Conservation (phyloP, 192 early-diverging fungal genomes). For the Phycomyces blakesleeanus region DNA sequence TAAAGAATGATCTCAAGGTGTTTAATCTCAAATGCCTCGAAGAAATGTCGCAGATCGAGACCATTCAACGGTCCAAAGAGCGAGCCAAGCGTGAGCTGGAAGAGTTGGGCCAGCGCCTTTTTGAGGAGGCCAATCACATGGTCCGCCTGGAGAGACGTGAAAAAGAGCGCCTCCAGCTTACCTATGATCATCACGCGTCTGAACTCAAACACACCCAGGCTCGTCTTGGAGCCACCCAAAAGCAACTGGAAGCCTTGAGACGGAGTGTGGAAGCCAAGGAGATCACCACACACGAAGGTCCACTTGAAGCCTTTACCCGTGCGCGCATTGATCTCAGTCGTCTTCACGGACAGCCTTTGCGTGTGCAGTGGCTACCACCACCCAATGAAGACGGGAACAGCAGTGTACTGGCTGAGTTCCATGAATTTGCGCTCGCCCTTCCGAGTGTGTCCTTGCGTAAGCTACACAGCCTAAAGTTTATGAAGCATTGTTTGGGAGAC, state of each 20-base stretch:
- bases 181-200: slow-evolving; percentile 47
- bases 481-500: slow-evolving; percentile 82
- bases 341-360: slow-evolving; percentile 23
- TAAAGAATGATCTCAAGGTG: slow-evolving; percentile 57
- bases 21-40: slow-evolving; percentile 72
- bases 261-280: slow-evolving; percentile 63
- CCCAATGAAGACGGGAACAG: slow-evolving; percentile 60
- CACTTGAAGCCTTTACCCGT: slow-evolving; percentile 34
- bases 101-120: slow-evolving; percentile 81
- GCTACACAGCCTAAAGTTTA: slow-evolving; percentile 72
- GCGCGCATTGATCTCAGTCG: slow-evolving; percentile 24
- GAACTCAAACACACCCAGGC: slow-evolving; percentile 54
- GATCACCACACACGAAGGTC: slow-evolving; percentile 19
- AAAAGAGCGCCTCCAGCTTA: slow-evolving; percentile 40
- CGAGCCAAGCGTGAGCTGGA: slow-evolving; percentile 86
- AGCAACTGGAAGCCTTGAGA: slow-evolving; percentile 77
- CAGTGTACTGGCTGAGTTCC: slow-evolving; percentile 84
- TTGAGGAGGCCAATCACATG: slow-evolving; percentile 91
- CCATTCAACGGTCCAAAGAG: slow-evolving; percentile 84
- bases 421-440: slow-evolving; percentile 68
- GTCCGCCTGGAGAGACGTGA: slow-evolving; percentile 69
- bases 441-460: slow-evolving; percentile 57
- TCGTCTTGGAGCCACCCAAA: slow-evolving; percentile 63
- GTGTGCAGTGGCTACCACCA: slow-evolving; percentile 32
- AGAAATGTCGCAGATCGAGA: slow-evolving; percentile 72